Conservation (phyloP, 305 asterid species). For the Solanum hybrid region DNA sequence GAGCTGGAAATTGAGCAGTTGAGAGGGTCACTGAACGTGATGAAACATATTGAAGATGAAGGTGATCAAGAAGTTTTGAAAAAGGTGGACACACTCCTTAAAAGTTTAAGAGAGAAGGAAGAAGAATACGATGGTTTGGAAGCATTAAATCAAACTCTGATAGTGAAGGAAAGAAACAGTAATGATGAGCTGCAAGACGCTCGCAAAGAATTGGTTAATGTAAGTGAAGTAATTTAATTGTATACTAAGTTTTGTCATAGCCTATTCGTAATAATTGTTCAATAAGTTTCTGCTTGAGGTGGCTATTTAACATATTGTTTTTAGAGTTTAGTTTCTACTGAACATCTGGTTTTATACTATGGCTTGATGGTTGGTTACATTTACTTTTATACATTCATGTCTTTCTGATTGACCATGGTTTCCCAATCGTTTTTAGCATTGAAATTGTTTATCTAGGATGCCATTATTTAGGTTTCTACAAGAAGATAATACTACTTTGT, state of each 20-base stretch:
- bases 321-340: background rate
- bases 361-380: background rate
- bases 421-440: background rate
- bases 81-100: constrained; percentile 47
- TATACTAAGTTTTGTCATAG: background rate
- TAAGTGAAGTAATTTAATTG: constrained; percentile 20
- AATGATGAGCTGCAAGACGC: constrained; percentile 88
- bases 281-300: background rate
- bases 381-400: background rate
- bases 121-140: constrained; percentile 53
- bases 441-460: background rate
- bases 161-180: constrained; percentile 64
- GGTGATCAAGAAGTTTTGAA: constrained; percentile 56
- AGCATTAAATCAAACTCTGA: constrained; percentile 47
- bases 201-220: constrained; percentile 73
- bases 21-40: constrained; percentile 67
- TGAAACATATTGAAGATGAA: constrained; percentile 71
- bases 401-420: constrained; percentile 2
- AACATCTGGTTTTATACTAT: background rate
- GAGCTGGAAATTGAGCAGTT: constrained; percentile 79
- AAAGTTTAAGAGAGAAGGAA: constrained; percentile 63
- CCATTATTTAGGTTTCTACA: background rate
- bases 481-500: background rate
- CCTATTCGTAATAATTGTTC: background rate
- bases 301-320: background rate